Conservation (phyloP, 2,329 filamentous ascomycete genomes). For the Aspergillus nomiae region DNA sequence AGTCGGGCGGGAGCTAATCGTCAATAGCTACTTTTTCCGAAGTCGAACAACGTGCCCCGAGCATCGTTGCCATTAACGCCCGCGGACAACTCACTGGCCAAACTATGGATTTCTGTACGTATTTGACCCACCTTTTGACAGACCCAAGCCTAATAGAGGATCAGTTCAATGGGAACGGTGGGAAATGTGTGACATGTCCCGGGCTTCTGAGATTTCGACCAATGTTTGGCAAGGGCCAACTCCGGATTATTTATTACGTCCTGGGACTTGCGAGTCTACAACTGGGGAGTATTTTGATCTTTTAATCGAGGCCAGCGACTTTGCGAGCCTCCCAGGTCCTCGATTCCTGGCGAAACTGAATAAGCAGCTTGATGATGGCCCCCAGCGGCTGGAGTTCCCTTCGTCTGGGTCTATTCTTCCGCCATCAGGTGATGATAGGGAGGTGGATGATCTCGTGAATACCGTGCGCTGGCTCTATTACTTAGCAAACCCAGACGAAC, state of each 20-base stretch:
- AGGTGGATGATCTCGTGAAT: constrained; percentile 81
- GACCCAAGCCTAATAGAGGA: constrained; percentile 13
- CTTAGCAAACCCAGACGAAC: constrained; percentile 66
- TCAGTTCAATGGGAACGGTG: constrained; percentile 75
- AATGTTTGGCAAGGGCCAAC: constrained; percentile 93
- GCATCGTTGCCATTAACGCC: constrained; percentile 75
- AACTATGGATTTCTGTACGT: constrained; percentile 78
- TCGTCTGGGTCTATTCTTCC: constrained; percentile 91
- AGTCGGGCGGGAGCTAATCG: constrained; percentile 22
- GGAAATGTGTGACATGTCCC: constrained; percentile 94
- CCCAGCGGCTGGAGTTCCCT: constrained; percentile 75
- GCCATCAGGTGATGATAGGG: constrained; percentile 77
- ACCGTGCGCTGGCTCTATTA: constrained; percentile 90
- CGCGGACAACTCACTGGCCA: constrained; percentile 71
- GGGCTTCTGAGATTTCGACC: constrained; percentile 80
- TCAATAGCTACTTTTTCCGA: constrained; percentile 64
- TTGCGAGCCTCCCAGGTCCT: constrained; percentile 73
- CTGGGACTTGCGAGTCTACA: constrained; percentile 42
- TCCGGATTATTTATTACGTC: constrained; percentile 64
- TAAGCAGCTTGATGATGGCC: constrained; percentile 54
- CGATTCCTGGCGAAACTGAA: constrained; percentile 66
- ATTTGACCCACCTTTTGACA: background rate
- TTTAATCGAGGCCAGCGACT: constrained; percentile 84
- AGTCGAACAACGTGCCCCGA: constrained; percentile 69
- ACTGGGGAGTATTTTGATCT: constrained; percentile 71